These are phyloP conservation scores for Colletotrichum spaethianum DNA, from an alignment of 2,329 filamentous ascomycete species.

Conservation along the genomic window DNA sequence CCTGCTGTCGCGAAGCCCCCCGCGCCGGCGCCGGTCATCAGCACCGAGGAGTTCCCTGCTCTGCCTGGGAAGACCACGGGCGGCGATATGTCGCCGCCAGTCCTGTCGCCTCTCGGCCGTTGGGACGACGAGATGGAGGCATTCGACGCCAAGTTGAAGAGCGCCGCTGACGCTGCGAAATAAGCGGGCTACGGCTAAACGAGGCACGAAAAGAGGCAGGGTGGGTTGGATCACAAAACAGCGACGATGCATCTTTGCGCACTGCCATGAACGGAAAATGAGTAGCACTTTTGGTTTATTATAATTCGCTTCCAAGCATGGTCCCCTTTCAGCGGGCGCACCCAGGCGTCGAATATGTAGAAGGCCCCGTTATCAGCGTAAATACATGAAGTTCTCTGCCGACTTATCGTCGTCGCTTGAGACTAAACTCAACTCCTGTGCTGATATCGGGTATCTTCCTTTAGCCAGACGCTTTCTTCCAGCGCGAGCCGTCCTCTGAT, in stretches of 20 bases:
- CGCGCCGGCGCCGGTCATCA: slow-evolving; percentile 50
- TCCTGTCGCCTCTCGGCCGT: slow-evolving; percentile 57
- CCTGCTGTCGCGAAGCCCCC: slow-evolving; percentile 46
- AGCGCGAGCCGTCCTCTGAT: neutral
- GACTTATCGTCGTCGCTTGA: neutral
- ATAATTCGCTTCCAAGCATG: slow-evolving; percentile 19
- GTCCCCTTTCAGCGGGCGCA: neutral
- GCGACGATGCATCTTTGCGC: neutral
- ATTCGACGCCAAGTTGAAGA: slow-evolving; percentile 53
- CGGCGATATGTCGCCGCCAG: slow-evolving; percentile 44
- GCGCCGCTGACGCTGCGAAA: slow-evolving; percentile 16
- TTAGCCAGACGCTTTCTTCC: neutral
- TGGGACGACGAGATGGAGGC: slow-evolving; percentile 74
- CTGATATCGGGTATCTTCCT: neutral
- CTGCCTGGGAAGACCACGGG: slow-evolving; percentile 47
- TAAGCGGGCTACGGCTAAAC: neutral
- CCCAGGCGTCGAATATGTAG: slow-evolving; percentile 5
- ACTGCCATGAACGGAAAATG: neutral
- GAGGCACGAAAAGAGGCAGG: neutral
- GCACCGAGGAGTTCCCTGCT: slow-evolving; percentile 57
- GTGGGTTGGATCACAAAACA: slow-evolving; percentile 8
- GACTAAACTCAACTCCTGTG: neutral
- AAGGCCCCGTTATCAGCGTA: slow-evolving; percentile 3
- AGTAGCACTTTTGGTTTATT: slow-evolving; percentile 4
- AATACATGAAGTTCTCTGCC: slow-evolving; percentile 16